phyloP scores from a whole-genome alignment of 345 rosid genomes.

The Eucalyptus curtisii region DNA sequence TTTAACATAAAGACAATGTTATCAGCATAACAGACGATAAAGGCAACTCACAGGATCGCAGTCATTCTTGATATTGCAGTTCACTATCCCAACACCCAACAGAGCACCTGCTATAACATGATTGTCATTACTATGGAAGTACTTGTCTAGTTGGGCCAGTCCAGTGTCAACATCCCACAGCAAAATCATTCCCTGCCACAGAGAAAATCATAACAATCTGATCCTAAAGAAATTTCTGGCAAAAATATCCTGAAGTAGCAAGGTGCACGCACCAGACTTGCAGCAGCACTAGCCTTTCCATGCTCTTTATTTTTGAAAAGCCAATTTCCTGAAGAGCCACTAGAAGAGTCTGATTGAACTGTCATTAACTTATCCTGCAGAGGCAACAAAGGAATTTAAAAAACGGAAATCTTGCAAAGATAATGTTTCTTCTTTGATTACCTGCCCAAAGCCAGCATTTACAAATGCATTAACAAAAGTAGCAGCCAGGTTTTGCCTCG shows the following conservation, averaged over 20 bases:
- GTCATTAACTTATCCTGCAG: conserved; percentile 92
- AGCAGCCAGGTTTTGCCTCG: conserved; percentile 89
- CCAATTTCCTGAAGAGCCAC: conserved; percentile 74
- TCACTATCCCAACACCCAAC: conserved; percentile 87
- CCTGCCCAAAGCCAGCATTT: conserved; percentile 97
- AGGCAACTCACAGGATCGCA: conserved; percentile 78
- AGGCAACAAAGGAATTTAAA: not conserved
- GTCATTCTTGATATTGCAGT: conserved; percentile 70
- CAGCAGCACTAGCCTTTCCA: conserved; percentile 90
- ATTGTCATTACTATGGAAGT: conserved; percentile 72
- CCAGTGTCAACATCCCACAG: conserved; percentile 94
- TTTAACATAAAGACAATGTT: not conserved
- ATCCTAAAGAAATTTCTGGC: not conserved
- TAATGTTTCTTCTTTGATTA: conserved; percentile 1
- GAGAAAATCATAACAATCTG: not conserved
- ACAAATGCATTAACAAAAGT: conserved; percentile 97
- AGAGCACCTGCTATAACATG: conserved; percentile 85
- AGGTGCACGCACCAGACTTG: conserved; percentile 63
- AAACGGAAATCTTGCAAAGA: not conserved
- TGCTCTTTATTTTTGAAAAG: conserved; percentile 96
- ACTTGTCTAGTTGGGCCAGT: conserved; percentile 83
- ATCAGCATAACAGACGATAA: not conserved
- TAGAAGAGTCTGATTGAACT: conserved; percentile 55
- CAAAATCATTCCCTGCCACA: conserved; percentile 74
- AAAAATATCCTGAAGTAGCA: not conserved